A percentile compares a stretch with the other conserved stretches of the same genome.
Conservation (phyloP, 306 rosid genomes). For the Quercus agrifolia region DNA sequence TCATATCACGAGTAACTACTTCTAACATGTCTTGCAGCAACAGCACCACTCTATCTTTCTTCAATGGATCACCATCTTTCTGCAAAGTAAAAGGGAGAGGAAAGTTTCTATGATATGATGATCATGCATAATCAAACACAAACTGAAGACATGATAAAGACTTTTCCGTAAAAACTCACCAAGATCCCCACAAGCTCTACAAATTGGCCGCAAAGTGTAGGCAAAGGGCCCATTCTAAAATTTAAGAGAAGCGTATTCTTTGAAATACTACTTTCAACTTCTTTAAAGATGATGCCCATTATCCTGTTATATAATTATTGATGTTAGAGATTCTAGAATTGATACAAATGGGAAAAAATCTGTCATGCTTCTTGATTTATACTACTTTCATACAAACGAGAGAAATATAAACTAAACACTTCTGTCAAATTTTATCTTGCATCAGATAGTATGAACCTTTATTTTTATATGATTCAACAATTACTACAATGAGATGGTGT, state of each 20-base stretch:
- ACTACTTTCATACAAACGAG: conserved; percentile 3
- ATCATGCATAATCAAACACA: conserved; percentile 23
- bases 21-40: conserved; percentile 94
- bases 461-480: neutral
- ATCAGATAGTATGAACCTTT: neutral
- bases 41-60: conserved; percentile 65
- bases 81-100: conserved; percentile 39
- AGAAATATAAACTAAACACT: neutral
- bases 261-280: conserved; percentile 76
- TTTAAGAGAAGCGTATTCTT: conserved; percentile 80
- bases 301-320: conserved; percentile 58
- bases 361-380: conserved; percentile 15
- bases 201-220: conserved; percentile 78
- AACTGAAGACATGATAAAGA: conserved; percentile 11
- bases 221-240: conserved; percentile 82
- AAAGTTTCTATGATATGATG: conserved; percentile 18
- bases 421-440: neutral
- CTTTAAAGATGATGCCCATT: conserved; percentile 71
- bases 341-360: conserved; percentile 13
- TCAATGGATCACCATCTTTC: conserved; percentile 67
- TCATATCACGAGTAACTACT: conserved; percentile 95
- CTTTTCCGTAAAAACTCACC: conserved; percentile 50
- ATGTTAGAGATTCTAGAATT: conserved; percentile 27
- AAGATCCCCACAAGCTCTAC: conserved; percentile 86
- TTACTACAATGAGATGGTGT: conserved; percentile 1